Evolutionary conservation across 2,329 filamentous ascomycete species (phyloP), one percentile per base, ranked within the genome.

Genomic region (Plenodomus tracheiphilus): DNA sequence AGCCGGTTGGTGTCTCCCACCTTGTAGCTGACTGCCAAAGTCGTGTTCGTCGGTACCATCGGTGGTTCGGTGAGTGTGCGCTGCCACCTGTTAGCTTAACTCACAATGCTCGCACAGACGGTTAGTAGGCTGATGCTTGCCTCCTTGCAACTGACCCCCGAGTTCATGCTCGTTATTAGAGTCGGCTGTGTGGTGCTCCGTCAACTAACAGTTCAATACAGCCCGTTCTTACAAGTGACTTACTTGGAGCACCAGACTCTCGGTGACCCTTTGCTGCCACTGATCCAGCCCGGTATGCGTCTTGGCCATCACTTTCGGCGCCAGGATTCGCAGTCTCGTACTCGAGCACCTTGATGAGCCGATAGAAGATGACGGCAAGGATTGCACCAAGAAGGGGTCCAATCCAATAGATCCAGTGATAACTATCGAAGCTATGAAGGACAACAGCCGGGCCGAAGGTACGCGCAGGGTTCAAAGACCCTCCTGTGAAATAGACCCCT

Each of bases 331-430:
- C 76, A 13, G 77, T 78, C 62, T 80, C 77, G 56, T 79, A 80
- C 58, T 79, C 76, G 22, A 79, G 69, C 17, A 69, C 46, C 58
- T 79, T 80, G 65, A 80, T 71, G 49, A 79, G 62, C 22, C 74
- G 72, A 61, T 80, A 80, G 59, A 80, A 77, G n/a, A 70, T 55
- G 2, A 77, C 76, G 11, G 77, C 76, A 2, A 79, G 47, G 11
- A 78, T 46, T 3, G 77, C 62, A 16, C 78, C 78, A 4, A 80
- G 66, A 5, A 71, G 52, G 4, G 77, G 77, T 1, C 78, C 78
- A 39, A 79, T 48, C 78, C 78, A 80, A 63, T 80, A 80, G 48
- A 80, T 77, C 76, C 77, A 80, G 59, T 80, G 77, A 50, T 78
- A 73, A 37, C 65, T 57, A 4, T 74, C 67, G 57, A 79, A 80